Base-by-base conservation (phyloP, 2,329 filamentous ascomycete species). In the Alternaria triticina region DNA sequence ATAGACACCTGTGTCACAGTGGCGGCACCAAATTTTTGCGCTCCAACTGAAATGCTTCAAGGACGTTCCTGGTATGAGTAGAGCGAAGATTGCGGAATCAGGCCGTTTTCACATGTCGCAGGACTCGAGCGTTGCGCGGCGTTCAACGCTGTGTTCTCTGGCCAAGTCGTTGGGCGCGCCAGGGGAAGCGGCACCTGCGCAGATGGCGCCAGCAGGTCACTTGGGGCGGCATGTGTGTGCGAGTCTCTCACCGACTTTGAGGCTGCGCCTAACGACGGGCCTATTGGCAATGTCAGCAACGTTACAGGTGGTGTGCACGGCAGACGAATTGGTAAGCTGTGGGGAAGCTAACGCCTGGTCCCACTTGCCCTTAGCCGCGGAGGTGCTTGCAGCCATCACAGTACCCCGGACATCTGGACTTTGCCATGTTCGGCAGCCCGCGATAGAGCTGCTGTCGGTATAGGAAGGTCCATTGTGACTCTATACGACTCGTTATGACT, bases 271-370 rank as follows among this genome's bases (percentile, higher is more conserved):
- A 40, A 15, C 55, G 25, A 28, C 27, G 25, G 43, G 17, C 30
- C 22, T 49, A 44, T 50, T 57, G 43, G 54, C 33, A 58, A 27
- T 57, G 33, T 40, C 12, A 25, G 54, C 46, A 27, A 12, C 36
- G 54, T 61, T 30, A 51, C 59, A 58, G 54, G 59, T 23, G n/a
- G 27, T 22, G 36, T 62, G 47, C 46, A 58, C 40, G 45, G 28
- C 17, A 45, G 54, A 23, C 15, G 23, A 33, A 57, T 57, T 36
- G 58, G 51, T 49, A 61, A 49, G 52, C 28, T 44, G 58, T 61
- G 58, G 58, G 58, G 58, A 43, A 49, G 54, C 45, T 46, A 44
- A 30, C 15, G 30, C 25, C 13, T 43, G 22, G 58, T 57, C 52
- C 58, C 30, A 61, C 58, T 52, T 36, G 10, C 49, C 28, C 33